Percentiles rank a stretch among this genome's conserved stretches.
These are phyloP conservation scores for Mortierella sp. DNA, from an alignment of 371 early-diverging fungal genomes.

Conservation along the genomic window DNA sequence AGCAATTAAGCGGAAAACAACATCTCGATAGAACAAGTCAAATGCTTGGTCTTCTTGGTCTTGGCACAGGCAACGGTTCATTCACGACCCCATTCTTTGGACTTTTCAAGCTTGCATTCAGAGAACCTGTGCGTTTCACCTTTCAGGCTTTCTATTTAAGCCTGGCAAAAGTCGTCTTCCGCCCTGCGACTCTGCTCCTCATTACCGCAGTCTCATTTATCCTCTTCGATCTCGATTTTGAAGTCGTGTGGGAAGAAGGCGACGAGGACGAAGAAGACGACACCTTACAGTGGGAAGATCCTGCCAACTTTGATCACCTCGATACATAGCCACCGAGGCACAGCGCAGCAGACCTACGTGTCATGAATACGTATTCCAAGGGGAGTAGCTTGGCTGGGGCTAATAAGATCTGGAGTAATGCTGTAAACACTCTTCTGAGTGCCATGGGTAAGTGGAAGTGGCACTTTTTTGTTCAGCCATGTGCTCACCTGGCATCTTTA, in stretches of 20 bases:
- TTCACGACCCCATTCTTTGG: constrained; percentile 34
- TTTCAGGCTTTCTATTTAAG: constrained; percentile 31
- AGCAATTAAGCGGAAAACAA: background rate
- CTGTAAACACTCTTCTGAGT: constrained; percentile 48
- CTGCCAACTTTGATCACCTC: constrained; percentile 15
- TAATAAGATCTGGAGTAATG: constrained; percentile 48
- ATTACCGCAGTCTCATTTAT: constrained; percentile 37
- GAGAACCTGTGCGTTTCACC: constrained; percentile 31
- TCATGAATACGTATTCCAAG: constrained; percentile 16
- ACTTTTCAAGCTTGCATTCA: constrained; percentile 31
- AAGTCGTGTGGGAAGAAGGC: constrained; percentile 49
- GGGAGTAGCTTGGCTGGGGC: constrained; percentile 7
- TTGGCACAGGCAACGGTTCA: constrained; percentile 42
- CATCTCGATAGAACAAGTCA: constrained; percentile 5
- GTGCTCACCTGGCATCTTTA: background rate
- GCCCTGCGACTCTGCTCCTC: constrained; percentile 30
- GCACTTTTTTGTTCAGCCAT: background rate
- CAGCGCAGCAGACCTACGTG: background rate
- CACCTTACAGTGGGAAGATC: constrained; percentile 26
- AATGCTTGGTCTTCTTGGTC: constrained; percentile 57
- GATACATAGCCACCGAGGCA: background rate
- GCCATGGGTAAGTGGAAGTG: constrained; percentile 44
- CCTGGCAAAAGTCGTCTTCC: constrained; percentile 39
- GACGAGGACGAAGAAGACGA: constrained; percentile 35
- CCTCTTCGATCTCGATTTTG: constrained; percentile 41